Conservation (phyloP, 768 basidiomycete species). For the Leccinum subgranulosum region DNA sequence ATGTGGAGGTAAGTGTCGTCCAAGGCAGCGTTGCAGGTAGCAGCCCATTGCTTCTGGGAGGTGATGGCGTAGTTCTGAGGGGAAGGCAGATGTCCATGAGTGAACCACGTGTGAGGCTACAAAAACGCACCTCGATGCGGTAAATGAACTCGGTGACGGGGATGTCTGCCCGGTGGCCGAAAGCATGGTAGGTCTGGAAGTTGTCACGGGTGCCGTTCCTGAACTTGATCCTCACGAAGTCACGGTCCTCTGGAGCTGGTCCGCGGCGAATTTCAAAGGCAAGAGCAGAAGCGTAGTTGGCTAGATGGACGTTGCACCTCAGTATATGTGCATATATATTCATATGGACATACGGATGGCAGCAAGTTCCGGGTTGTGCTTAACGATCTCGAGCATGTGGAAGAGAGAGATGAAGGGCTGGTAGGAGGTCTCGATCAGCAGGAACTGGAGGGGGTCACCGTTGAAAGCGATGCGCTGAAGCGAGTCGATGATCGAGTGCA, state of each 20-base stretch:
- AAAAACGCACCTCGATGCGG: slow-evolving; percentile 59
- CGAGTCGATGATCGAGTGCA: slow-evolving; percentile 67
- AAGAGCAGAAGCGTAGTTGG: slow-evolving; percentile 69
- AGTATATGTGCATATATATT: slow-evolving; percentile 5
- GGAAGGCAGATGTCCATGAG: neutral
- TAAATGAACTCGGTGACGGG: slow-evolving; percentile 85
- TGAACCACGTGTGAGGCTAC: neutral
- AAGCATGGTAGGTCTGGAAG: slow-evolving; percentile 70
- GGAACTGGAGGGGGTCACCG: slow-evolving; percentile 75
- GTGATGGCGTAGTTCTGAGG: slow-evolving; percentile 43
- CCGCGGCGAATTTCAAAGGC: slow-evolving; percentile 79
- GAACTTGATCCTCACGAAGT: slow-evolving; percentile 83
- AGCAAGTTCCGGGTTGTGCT: slow-evolving; percentile 54
- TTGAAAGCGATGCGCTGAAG: slow-evolving; percentile 78
- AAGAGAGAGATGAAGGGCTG: slow-evolving; percentile 90
- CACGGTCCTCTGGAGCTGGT: slow-evolving; percentile 69
- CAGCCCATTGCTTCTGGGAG: slow-evolving; percentile 44
- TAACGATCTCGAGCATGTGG: slow-evolving; percentile 64
- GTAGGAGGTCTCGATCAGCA: slow-evolving; percentile 78
- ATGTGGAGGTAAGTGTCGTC: slow-evolving; percentile 33
- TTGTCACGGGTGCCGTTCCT: slow-evolving; percentile 69
- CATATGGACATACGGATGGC: slow-evolving; percentile 56
- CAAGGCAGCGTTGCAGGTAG: slow-evolving; percentile 35
- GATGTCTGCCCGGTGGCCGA: slow-evolving; percentile 72
- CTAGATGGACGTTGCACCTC: slow-evolving; percentile 34